Evolutionary conservation across 2,329 filamentous ascomycete species (phyloP), one percentile per base, ranked within the genome.

Genomic region (Thelonectria olida): DNA sequence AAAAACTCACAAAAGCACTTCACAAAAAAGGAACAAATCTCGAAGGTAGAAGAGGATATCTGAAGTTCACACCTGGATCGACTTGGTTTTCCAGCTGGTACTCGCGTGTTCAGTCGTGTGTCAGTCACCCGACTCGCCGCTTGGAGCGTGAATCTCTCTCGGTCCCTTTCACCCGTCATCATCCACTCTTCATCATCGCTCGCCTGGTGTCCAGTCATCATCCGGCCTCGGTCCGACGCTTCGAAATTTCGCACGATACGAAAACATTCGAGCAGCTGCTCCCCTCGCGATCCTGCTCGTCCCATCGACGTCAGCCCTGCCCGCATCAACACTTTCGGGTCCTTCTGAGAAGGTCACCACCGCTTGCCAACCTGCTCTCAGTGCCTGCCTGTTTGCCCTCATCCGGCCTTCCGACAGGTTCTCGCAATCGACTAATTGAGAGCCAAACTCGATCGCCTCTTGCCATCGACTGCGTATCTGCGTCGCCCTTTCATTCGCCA

Each of bases 11-110:
- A 65, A 67, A 69, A 69, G 64, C 62, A 67, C 65, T 25, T 52
- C 58, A 36, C 64, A 66, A 64, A 63, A 67, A 69, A 66, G 67
- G 71, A 69, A 69, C 72, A 64, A 70, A 70, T 51, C 42, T 48
- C 13, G 60, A 61, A 66, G 58, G 60, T 65, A 58, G 48, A 54
- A 38, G 13, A 28, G 49, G 45, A 28, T 53, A 44, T 54, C 56
- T 53, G 23, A 28, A 63, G 17, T 69, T 69, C 64, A 57, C 57
- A 67, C 42, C 66, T 70, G 69, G 69, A 60, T 50, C 62, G 60
- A 57, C 60, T 62, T 55, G 58, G 61, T 63, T 10, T 66, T 64
- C 45, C 66, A 65, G 67, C 69, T 71, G 67, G 67, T 61, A 62
- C 66, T 72, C 59, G 69, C 52, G 63, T 67, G 58, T 64, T 49